Evolutionary conservation across 2,329 filamentous ascomycete species (phyloP), one percentile per base, ranked within the genome.

Genomic region (Neocatenulostroma microsporum): DNA sequence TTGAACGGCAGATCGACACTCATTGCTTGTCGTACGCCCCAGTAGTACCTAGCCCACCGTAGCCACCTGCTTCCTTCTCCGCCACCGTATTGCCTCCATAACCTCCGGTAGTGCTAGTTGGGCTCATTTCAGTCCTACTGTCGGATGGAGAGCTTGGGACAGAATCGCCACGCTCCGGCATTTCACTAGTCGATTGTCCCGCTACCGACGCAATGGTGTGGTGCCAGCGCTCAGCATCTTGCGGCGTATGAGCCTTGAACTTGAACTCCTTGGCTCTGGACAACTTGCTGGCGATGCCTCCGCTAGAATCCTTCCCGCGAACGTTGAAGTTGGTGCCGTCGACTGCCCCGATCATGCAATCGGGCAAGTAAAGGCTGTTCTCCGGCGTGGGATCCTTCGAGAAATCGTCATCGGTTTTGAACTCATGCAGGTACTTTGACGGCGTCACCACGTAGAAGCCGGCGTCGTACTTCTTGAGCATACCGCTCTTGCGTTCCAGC

Each of bases 401-500:
- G 55, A 76, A 72, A 52, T 80, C 73, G 54, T 96, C 89, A 57
- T 84, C 82, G 55, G 93, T 87, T 66, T 94, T 94, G 72, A 94
- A 98, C 62, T 95, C 88, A 66, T 98, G 91, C 40, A 98, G 67
- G 65, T 82, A 98, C 55, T 84, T 86, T 39, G 84, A 76, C 0
- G 86, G 83, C 0, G 87, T 94, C 31, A 96, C 78, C 39, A 91
- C 89, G 57, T 94, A 98, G 70, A 93, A 94, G 38, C 76, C 78
- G 0, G 83, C 76, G 45, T 78, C 80, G 62, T 84, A 91, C 63
- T 82, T 73, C 53, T 86, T 76, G 63, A 94, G 80, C 61, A 94
- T 83, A 51, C 87, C 83, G 44, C 82, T 86, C 67, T 94, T 96
- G 56, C 86, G 82, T 68, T 95, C 86, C 32, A 98, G 73, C 0